Conservation (phyloP, 768 basidiomycete species). For the Botryobasidium botryosum region DNA sequence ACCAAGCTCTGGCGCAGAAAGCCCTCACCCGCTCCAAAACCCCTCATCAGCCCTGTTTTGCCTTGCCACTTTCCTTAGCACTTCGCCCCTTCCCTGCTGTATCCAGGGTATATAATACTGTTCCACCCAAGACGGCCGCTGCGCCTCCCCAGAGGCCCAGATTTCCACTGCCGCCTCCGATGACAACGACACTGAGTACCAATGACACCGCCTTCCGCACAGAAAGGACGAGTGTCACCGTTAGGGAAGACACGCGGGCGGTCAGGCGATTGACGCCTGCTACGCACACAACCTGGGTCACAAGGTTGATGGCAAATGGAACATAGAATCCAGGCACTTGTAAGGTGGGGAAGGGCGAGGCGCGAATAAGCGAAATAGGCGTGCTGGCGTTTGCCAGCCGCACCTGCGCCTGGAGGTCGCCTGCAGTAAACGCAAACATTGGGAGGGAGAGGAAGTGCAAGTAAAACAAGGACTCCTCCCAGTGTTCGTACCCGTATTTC, state of each 20-base stretch:
- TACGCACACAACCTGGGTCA: conserved; percentile 73
- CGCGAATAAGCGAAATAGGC: not conserved
- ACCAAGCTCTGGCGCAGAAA: too few species aligned
- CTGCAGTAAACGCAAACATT: conserved; percentile 47
- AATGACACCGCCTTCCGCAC: conserved; percentile 69
- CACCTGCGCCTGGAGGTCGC: conserved; percentile 34
- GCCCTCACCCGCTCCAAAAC: too few species aligned
- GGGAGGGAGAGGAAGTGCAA: conserved; percentile 67
- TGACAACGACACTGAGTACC: conserved; percentile 41
- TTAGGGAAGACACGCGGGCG: conserved; percentile 52
- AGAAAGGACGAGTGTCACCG: conserved; percentile 63
- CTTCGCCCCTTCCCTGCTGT: too few species aligned
- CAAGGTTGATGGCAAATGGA: conserved; percentile 55
- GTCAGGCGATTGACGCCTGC: conserved; percentile 79
- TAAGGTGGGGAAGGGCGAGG: conserved; percentile 22
- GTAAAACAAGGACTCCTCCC: conserved; percentile 91
- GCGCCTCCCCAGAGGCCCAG: conserved; percentile 51
- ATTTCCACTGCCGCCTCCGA: conserved; percentile 27
- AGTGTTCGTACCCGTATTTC: conserved; percentile 30
- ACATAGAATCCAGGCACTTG: conserved; percentile 43
- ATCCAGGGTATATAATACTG: conserved; percentile 47
- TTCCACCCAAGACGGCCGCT: conserved; percentile 49
- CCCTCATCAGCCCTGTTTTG: too few species aligned
- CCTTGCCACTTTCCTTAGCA: too few species aligned
- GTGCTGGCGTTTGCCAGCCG: conserved; percentile 24